Evolutionary conservation across 306 rosid species (phyloP), one percentile per base, ranked within the genome.

Genomic region (Glycine latifolia): DNA sequence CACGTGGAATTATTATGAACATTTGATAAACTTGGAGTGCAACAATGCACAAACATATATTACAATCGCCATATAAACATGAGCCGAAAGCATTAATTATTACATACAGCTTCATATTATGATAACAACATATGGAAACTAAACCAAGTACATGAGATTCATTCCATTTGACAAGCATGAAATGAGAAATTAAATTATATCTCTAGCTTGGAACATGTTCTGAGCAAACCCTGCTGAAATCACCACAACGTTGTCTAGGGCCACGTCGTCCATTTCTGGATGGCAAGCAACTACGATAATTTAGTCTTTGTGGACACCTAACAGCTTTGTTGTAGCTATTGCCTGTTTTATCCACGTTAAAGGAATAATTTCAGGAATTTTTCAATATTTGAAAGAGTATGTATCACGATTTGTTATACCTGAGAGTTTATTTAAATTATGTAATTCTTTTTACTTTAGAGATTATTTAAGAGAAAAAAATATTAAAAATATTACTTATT

Each of bases 231-330:
- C 87, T 61, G 11, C 52, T 77, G 13, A 8, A 87, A 37, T 12
- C 65, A 26, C 49, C 79, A 33, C 89, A 87, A 2, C 2, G 3
- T 35, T 61, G 69, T 7, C 0, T 60, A 9, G 75, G 35, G 2
- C 49, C 50, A 53, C 79, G 68, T 2, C 77, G 62, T 2, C 73
- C 79, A 48, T 84, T 87, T 67, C 47, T 43, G 0, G 0, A 0
- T 78, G 89, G 87, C 63, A 77, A 71, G 48, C 86, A 80, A 53
- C 67, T 72, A 37, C 89, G 83, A 3, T 77, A 87, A 12, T 14
- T 3, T 0, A 0, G 31, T 26, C 0, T 0, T 6, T 0, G n/a
- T 3, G 72, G 84, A 54, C 87, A 83, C 1, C 73, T 11, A 17
- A 77, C 69, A 47, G 87, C 7, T 60, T 75, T 66, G 46, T 15